Base-by-base conservation (phyloP, 768 basidiomycete genomes). In the Gymnopilus junonius region DNA sequence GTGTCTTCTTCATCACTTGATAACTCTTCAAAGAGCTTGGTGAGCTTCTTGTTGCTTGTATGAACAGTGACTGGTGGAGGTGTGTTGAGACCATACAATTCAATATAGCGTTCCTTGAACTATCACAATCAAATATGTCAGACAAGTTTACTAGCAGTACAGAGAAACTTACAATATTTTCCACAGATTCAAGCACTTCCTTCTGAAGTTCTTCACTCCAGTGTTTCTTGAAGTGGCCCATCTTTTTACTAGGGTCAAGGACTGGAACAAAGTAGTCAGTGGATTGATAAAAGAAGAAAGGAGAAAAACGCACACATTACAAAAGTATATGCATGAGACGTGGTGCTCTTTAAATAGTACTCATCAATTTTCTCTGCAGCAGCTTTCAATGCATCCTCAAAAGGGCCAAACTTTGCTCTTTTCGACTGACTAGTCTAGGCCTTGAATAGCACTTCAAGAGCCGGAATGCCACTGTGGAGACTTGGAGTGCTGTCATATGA, bases 391-490 rank as follows among this genome's bases (percentile, higher is more conserved):
- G 71, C 76, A 20, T 45, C 29, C 0, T 45, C 25, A 45, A 74
- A 76, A 23, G 46, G 42, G 2, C 20, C 20, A 65, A 73, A 76
- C 55, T 70, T 70, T 0, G 53, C 40, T 10, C 56, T 61, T 0
- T 40, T 31, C 1, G 58, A 29, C 2, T 58, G 50, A 21, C 34
- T 64, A 1, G 65, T 60, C 77, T 75, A 79, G 1, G 64, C 69
- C 4, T 64, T 59, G 59, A 32, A 32, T 32, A 32, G 32, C 32
- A 32, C 62, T 55, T 79, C 74, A 32, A 79, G 70, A 0, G 75
- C 76, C 27, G 78, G 77, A 23, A 78, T 62, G 0, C 70, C 76
- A 31, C 53, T 58, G 54, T 74, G 69, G 10, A 79, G 70, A 0
- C 71, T 65, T 3, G 76, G 69, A 3, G 64, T 55, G 14, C 58